A percentile compares a stretch with the other conserved stretches of the same genome.
phyloP scores from a whole-genome alignment of 2,329 filamentous ascomycete species.

The Phialocephala subalpina region DNA sequence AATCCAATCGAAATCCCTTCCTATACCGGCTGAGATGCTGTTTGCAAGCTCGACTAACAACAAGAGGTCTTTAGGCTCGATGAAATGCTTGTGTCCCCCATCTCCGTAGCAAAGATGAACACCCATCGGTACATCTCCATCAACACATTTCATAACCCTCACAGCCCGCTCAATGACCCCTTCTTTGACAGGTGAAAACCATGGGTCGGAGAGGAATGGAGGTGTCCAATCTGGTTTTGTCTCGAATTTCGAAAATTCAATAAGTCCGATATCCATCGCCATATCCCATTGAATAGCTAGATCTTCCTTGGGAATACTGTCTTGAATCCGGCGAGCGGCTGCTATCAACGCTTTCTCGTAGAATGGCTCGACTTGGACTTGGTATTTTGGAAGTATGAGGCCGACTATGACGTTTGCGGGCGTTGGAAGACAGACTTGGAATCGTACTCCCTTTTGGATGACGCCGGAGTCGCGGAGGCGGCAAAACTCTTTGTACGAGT shows the following conservation, averaged over 20 bases:
- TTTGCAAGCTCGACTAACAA: conserved; percentile 49
- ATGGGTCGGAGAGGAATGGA: conserved; percentile 28
- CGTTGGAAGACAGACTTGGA: conserved; percentile 46
- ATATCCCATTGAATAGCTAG: conserved; percentile 46
- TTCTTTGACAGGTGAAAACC: conserved; percentile 45
- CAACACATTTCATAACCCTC: conserved; percentile 44
- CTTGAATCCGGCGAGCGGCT: conserved; percentile 38
- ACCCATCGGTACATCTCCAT: conserved; percentile 49
- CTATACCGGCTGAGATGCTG: conserved; percentile 38
- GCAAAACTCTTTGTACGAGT: conserved; percentile 41
- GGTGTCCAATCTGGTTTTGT: conserved; percentile 11
- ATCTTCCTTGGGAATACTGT: conserved; percentile 41
- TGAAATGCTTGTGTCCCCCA: conserved; percentile 51
- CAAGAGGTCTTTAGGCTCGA: conserved; percentile 47
- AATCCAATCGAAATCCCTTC: conserved; percentile 48
- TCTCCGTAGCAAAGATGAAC: conserved; percentile 59
- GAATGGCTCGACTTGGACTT: conserved; percentile 38
- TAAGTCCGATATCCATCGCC: conserved; percentile 16
- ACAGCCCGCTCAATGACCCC: conserved; percentile 46
- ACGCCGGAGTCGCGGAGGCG: conserved; percentile 32
- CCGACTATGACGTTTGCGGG: conserved; percentile 37
- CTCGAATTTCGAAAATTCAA: conserved; percentile 42
- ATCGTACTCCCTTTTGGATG: conserved; percentile 40
- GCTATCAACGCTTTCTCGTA: conserved; percentile 41
- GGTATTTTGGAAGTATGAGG: conserved; percentile 33